Percentiles rank a stretch among this genome's conserved stretches.
Conservation (phyloP, 352 stramenopile species). For the Phytophthora palmivora region DNA sequence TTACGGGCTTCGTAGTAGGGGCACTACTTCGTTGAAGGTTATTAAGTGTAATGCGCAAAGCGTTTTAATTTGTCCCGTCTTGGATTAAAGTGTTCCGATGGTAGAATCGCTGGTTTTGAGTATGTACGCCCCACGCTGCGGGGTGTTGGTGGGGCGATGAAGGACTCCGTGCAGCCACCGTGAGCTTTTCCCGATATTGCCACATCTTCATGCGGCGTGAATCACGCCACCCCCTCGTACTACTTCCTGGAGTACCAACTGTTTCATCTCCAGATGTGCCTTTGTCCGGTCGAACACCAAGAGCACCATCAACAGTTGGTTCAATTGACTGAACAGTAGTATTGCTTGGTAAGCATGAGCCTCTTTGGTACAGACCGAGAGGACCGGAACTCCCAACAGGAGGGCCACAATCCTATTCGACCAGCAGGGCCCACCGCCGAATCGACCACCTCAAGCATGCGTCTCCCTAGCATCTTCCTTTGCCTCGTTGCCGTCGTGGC, state of each 20-base stretch:
- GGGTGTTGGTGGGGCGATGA: too few relatives aligned
- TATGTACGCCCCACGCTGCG: neutral
- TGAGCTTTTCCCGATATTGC: neutral
- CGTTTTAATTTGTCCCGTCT: neutral
- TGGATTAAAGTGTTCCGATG: neutral
- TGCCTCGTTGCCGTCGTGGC: slow-evolving; percentile 23
- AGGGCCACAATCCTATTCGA: slow-evolving; percentile 28
- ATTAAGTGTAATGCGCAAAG: neutral
- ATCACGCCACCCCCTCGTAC: neutral
- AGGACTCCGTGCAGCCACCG: neutral
- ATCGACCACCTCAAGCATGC: slow-evolving; percentile 22
- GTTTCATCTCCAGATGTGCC: slow-evolving; percentile 12
- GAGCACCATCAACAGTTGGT: neutral
- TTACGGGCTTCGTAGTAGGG: neutral
- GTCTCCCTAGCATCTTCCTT: slow-evolving; percentile 25
- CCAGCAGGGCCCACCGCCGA: slow-evolving; percentile 2
- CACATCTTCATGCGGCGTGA: too few relatives aligned
- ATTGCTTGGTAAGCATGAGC: neutral
- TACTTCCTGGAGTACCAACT: slow-evolving; percentile 1
- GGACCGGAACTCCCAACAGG: neutral
- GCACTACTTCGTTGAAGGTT: neutral
- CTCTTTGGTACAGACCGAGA: neutral
- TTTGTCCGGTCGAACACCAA: neutral
- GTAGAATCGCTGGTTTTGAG: neutral
- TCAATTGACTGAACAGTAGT: neutral